Evolutionary conservation across 306 rosid genomes (phyloP).

Genomic region (Prinsepia uniflora): DNA sequence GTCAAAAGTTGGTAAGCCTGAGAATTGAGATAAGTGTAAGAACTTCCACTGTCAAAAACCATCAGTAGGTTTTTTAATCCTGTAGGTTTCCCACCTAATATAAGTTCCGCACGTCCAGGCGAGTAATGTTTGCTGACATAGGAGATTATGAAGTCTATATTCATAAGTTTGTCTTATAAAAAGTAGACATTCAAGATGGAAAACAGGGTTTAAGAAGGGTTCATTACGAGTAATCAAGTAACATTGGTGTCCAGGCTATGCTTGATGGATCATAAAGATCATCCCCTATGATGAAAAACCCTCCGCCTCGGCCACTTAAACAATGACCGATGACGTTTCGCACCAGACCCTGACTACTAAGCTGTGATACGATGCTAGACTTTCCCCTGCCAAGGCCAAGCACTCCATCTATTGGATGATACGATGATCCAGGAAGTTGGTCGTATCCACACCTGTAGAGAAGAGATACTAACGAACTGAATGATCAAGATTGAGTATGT

Average conservation of each 20-base stretch:
- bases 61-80: constrained; percentile 39
- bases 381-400: constrained; percentile 92
- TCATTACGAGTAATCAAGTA: constrained; percentile 51
- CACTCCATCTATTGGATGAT: constrained; percentile 74
- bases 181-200: constrained; percentile 5
- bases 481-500: not conserved
- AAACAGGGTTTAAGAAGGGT: constrained; percentile 20
- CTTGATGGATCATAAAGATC: constrained; percentile 50
- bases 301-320: constrained; percentile 77
- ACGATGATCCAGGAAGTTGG: constrained; percentile 58
- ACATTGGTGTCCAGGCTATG: constrained; percentile 63
- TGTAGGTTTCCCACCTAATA: constrained; percentile 54
- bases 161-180: not conserved
- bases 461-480: constrained; percentile 12
- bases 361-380: constrained; percentile 73
- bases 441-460: constrained; percentile 81
- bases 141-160: not conserved
- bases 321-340: constrained; percentile 82
- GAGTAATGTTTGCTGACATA: constrained; percentile 75
- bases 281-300: constrained; percentile 77
- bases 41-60: constrained; percentile 80
- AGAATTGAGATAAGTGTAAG: constrained; percentile 76
- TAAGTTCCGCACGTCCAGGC: constrained; percentile 69
- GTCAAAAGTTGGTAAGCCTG: constrained; percentile 53
- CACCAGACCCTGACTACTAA: constrained; percentile 57